These are phyloP conservation scores for Apiotrichum domesticum DNA, from an alignment of 1,284 basidiomycete genomes.

Conservation along the genomic window DNA sequence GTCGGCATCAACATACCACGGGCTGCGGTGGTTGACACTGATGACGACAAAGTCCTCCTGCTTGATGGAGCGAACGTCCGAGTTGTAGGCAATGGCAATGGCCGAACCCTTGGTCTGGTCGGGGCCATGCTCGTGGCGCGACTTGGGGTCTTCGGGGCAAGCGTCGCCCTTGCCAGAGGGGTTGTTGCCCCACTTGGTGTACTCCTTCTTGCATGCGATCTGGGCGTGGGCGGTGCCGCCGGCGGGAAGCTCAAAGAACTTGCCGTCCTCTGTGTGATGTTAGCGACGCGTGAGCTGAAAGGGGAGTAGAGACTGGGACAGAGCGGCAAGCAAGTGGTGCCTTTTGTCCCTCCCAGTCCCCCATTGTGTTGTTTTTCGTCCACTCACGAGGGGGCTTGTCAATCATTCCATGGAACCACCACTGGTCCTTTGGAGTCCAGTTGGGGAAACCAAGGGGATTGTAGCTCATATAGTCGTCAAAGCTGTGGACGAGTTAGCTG, in stretches of 20 bases:
- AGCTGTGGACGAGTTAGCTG: no score
- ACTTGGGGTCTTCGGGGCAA: no score
- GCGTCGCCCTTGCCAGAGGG: background rate
- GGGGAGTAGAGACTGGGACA: no score
- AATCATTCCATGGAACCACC: slow-evolving; percentile 58
- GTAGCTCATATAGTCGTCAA: no score
- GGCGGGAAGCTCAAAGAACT: slow-evolving; percentile 38
- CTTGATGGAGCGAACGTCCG: slow-evolving; percentile 52
- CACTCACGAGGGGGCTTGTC: slow-evolving; percentile 27
- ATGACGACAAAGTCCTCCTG: slow-evolving; percentile 65
- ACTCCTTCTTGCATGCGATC: slow-evolving; percentile 3
- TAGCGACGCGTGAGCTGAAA: no score
- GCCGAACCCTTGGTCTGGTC: slow-evolving; percentile 7
- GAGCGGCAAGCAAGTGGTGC: no score
- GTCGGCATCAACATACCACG: slow-evolving; percentile 59
- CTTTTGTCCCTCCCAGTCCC: no score
- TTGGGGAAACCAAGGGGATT: no score
- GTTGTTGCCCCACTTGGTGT: background rate
- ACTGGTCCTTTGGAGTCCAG: slow-evolving; percentile 43
- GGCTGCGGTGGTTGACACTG: slow-evolving; percentile 64
- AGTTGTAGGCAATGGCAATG: slow-evolving; percentile 64
- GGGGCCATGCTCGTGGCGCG: no score
- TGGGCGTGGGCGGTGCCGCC: slow-evolving; percentile 22
- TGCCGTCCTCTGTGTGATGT: slow-evolving; percentile 13
- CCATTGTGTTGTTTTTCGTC: no score